Evolutionary conservation across 1,284 basidiomycete genomes (phyloP).

Genomic region (Trichosporon sp.): DNA sequence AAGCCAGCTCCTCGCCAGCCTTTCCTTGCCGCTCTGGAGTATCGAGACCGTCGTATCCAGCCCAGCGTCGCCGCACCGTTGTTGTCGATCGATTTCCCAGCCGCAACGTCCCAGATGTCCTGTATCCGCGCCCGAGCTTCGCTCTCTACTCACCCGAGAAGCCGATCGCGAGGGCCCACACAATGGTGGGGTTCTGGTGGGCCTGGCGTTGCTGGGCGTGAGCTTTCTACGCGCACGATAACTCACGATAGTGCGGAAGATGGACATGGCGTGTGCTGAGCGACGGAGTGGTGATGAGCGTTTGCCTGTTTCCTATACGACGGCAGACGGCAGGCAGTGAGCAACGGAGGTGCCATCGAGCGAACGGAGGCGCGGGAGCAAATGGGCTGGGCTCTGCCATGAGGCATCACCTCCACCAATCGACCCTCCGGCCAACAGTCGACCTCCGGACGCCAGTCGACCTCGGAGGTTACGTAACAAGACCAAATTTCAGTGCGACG

Average conservation of each 20-base stretch:
- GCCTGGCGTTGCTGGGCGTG: slow-evolving; percentile 63
- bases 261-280: slow-evolving; percentile 22
- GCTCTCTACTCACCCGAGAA: slow-evolving; percentile 43
- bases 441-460: neutral
- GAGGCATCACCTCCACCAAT: no score
- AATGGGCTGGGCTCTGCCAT: neutral
- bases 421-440: neutral
- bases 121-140: neutral
- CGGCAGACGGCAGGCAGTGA: neutral
- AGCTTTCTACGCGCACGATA: slow-evolving; percentile 2
- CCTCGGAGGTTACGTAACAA: slow-evolving; percentile 1
- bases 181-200: slow-evolving; percentile 87
- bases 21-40: no score
- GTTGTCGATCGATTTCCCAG: neutral
- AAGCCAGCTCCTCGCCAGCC: no score
- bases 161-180: slow-evolving; percentile 78
- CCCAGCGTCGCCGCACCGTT: no score
- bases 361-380: neutral
- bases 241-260: slow-evolving; percentile 29
- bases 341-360: neutral
- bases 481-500: neutral
- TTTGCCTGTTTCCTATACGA: neutral
- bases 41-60: no score
- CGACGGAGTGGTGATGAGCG: slow-evolving; percentile 5
- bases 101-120: neutral